Conservation (phyloP, 331 rosid genomes). For the Acacia concinna region DNA sequence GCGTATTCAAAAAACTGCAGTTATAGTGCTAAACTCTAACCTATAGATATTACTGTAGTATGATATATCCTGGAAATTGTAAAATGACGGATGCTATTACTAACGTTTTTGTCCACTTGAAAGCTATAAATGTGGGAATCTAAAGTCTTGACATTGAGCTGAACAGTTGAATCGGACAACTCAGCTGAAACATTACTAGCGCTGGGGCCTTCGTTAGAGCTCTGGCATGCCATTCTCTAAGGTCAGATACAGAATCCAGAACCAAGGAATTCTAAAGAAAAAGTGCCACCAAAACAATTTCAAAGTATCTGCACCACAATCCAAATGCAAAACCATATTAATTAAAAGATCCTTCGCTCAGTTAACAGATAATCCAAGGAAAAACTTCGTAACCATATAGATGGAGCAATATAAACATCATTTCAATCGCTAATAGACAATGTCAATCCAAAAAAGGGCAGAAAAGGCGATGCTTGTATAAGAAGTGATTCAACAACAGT, state of each 20-base stretch:
- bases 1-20: neutral
- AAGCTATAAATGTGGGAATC: conserved; percentile 75
- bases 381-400: neutral
- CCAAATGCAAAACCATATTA: conserved; percentile 3
- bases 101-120: conserved; percentile 79
- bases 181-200: conserved; percentile 46
- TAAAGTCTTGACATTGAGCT: conserved; percentile 88
- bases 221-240: conserved; percentile 69
- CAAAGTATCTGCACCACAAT: conserved; percentile 26
- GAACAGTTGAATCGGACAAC: conserved; percentile 62
- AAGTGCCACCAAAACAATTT: neutral
- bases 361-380: conserved; percentile 3
- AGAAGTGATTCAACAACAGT: neutral
- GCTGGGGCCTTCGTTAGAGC: conserved; percentile 65
- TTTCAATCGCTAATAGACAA: neutral
- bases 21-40: neutral
- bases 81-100: neutral
- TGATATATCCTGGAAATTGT: neutral
- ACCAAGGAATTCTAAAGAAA: conserved; percentile 25
- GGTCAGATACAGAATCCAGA: conserved; percentile 22
- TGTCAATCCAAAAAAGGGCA: neutral
- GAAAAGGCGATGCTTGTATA: neutral
- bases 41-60: neutral
- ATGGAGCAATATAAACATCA: neutral
- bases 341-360: conserved; percentile 6